phyloP scores from a whole-genome alignment of 768 basidiomycete genomes.

The Amanita jacksonii region DNA sequence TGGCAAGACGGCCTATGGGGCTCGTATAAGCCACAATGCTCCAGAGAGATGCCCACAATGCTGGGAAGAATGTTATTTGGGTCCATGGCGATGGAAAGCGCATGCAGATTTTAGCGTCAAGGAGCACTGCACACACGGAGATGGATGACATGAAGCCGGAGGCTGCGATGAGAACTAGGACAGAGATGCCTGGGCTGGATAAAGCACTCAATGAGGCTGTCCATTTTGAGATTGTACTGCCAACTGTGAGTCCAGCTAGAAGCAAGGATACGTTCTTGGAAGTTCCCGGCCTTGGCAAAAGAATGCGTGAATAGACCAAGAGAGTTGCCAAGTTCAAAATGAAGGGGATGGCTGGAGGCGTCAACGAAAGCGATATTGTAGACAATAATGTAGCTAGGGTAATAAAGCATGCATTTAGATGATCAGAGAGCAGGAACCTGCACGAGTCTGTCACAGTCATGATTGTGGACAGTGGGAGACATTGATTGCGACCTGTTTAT shows the following conservation, averaged over 20 bases:
- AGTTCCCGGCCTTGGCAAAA: slow-evolving; percentile 20
- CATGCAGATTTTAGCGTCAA: slow-evolving; percentile 27
- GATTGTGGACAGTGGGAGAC: too few relatives aligned
- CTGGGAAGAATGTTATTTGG: slow-evolving; percentile 53
- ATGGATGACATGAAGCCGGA: slow-evolving; percentile 35
- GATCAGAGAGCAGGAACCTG: slow-evolving; percentile 18
- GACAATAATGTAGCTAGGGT: slow-evolving; percentile 16
- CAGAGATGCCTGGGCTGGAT: slow-evolving; percentile 39
- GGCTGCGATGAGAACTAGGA: slow-evolving; percentile 33
- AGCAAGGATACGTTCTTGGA: slow-evolving; percentile 20
- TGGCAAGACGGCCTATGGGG: slow-evolving; percentile 61
- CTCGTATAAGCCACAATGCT: slow-evolving; percentile 40
- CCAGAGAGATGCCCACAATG: slow-evolving; percentile 62
- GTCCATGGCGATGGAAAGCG: slow-evolving; percentile 27
- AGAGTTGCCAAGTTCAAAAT: slow-evolving; percentile 22
- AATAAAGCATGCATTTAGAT: slow-evolving; percentile 21
- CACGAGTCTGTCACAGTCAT: slow-evolving; percentile 14
- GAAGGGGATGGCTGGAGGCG: slow-evolving; percentile 17
- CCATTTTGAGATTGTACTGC: slow-evolving; percentile 31
- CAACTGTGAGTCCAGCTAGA: slow-evolving; percentile 28
- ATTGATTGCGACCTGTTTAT: too few relatives aligned
- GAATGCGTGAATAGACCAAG: slow-evolving; percentile 26
- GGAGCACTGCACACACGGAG: slow-evolving; percentile 29
- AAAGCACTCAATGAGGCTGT: slow-evolving; percentile 43
- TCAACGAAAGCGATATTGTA: slow-evolving; percentile 17